Base-by-base conservation (phyloP, 495 filamentous ascomycete genomes). In the Glarea lozoyensis region DNA sequence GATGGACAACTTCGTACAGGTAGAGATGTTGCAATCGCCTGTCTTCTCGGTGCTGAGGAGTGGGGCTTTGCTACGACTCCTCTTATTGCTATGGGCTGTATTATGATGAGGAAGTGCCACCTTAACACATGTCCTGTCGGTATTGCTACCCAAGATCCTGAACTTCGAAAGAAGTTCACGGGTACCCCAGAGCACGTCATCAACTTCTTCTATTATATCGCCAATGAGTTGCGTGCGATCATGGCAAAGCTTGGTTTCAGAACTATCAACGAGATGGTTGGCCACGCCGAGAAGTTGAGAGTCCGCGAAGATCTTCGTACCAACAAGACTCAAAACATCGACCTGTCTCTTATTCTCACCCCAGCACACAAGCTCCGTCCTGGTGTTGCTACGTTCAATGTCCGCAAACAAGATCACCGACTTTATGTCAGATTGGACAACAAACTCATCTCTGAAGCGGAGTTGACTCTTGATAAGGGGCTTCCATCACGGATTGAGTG, bases 131-230 rank as follows among this genome's bases (percentile, higher is more conserved):
- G 92, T 65, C 90, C 92, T 1, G 92, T 98, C 9, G 92, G 92
- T 57, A 95, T 99, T 40, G 92, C 92, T 1, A 96, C 92, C 4
- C 92, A 99, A 58, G 93, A 99, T 53, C 86, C 87, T 4, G 88
- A 93, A 56, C 78, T 99, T 2, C 78, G 93, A 16, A 86, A 88
- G 70, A 99, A 96, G 68, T 97, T 99, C 65, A 73, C 76, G 31
- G 93, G 92, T 22, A 88, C 86, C 0, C 90, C 92, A 5, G 92
- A 99, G 64, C 87, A 99, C 58, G 92, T 95, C 34, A 99, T 99
- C 64, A 99, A 99, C 72, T 99, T 97, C 75, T 99, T 99, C 69
- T 99, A 95, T 67, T 99, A 99, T 55, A 74, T 99, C 36, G 81
- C 93, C 48, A 99, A 99, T 55, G 92, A 99, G 69, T 79, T 99